Conservation (phyloP, 495 filamentous ascomycete genomes). For the Lineolata rhizophorae region DNA sequence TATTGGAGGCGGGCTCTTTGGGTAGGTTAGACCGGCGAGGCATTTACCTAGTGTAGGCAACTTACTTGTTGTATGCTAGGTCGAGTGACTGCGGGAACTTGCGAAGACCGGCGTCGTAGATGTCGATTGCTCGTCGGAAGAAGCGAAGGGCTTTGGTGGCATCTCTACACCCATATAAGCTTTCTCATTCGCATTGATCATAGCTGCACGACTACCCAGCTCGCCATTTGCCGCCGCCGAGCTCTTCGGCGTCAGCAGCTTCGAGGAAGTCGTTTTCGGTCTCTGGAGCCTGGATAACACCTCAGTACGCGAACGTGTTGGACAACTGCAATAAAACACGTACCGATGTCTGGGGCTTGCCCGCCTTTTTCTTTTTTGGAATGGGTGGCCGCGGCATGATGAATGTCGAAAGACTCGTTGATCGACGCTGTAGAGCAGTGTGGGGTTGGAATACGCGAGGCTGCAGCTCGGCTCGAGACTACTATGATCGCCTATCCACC, state of each 20-base stretch:
- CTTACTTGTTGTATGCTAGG: slow-evolving; percentile 53
- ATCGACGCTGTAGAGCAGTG: too few species aligned
- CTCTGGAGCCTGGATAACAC: too few species aligned
- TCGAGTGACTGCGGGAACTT: slow-evolving; percentile 38
- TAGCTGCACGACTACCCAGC: slow-evolving; percentile 20
- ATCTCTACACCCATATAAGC: slow-evolving; percentile 17
- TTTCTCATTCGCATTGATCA: background rate
- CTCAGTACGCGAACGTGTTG: too few species aligned
- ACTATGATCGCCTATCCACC: too few species aligned
- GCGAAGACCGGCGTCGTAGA: slow-evolving; percentile 37
- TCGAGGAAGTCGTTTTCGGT: slow-evolving; percentile 40
- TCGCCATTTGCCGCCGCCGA: slow-evolving; percentile 52
- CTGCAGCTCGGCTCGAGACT: too few species aligned
- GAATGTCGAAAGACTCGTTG: too few species aligned
- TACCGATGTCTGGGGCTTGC: too few species aligned
- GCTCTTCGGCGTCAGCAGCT: slow-evolving; percentile 44
- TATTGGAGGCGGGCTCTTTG: slow-evolving; percentile 39
- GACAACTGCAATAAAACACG: too few species aligned
- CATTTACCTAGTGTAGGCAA: background rate
- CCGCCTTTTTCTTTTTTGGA: too few species aligned
- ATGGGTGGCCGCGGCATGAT: too few species aligned
- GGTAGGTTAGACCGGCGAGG: background rate
- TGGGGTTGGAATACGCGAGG: too few species aligned
- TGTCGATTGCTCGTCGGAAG: slow-evolving; percentile 41
- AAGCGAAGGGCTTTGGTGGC: slow-evolving; percentile 45